Conservation (phyloP, 805 yeast genomes). For the Pachysolen tannophilus region DNA sequence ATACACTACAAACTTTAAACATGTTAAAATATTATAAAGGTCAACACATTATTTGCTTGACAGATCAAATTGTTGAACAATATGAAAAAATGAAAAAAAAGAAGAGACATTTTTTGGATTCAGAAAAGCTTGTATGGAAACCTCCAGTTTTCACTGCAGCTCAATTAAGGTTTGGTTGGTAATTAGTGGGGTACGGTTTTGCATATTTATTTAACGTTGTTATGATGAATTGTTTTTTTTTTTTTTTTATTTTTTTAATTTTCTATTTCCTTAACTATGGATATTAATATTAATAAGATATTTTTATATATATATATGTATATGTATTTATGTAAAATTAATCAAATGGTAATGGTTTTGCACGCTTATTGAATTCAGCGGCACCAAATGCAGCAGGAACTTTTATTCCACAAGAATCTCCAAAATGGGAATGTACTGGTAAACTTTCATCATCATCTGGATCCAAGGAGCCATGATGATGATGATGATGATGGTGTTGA, state of each 20-base stretch:
- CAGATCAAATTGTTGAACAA: constrained; percentile 71
- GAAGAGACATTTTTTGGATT: constrained; percentile 70
- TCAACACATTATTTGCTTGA: constrained; percentile 82
- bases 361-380: constrained; percentile 38
- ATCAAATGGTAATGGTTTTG: constrained; percentile 59
- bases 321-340: constrained; percentile 18
- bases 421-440: constrained; percentile 59
- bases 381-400: constrained; percentile 96
- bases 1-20: constrained; percentile 85
- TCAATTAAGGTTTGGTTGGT: constrained; percentile 95
- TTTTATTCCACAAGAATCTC: constrained; percentile 96
- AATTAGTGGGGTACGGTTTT: constrained; percentile 10
- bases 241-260: background rate
- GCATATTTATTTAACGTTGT: constrained; percentile 2
- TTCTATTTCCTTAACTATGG: background rate
- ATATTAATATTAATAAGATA: background rate
- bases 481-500: constrained; percentile 20
- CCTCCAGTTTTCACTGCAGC: constrained; percentile 97
- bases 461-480: no score
- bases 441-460: constrained; percentile 23
- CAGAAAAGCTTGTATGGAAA: constrained; percentile 73
- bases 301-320: background rate
- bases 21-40: constrained; percentile 91
- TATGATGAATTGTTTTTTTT: constrained; percentile 1
- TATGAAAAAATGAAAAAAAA: constrained; percentile 60